These are phyloP conservation scores for Curvularia hawaiiensis DNA, from an alignment of 2,329 filamentous ascomycete genomes.

Conservation along the genomic window DNA sequence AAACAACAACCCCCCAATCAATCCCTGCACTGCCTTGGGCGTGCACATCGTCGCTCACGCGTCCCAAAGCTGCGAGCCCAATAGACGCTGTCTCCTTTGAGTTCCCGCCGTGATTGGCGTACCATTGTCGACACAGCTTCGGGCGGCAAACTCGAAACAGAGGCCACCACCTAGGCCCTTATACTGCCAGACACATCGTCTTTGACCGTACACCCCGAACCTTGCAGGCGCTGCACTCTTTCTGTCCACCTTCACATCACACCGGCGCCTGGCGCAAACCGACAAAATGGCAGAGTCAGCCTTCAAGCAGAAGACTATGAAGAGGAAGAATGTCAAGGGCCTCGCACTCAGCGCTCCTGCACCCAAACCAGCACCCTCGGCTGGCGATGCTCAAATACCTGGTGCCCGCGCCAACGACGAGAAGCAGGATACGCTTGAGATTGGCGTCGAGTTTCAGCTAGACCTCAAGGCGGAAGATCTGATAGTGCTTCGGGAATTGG, in stretches of 20 bases:
- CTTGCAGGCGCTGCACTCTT: conserved; percentile 10
- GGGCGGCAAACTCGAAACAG: conserved; percentile 46
- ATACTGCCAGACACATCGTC: conserved; percentile 17
- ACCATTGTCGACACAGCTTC: conserved; percentile 39
- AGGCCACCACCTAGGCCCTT: conserved; percentile 20
- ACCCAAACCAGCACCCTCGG: conserved; percentile 72
- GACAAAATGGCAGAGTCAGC: conserved; percentile 60
- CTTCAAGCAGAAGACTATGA: conserved; percentile 79
- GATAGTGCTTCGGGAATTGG: conserved; percentile 90
- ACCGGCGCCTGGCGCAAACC: conserved; percentile 26
- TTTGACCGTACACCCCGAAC: conserved; percentile 7
- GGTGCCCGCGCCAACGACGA: conserved; percentile 64
- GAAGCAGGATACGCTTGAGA: conserved; percentile 79
- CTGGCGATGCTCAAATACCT: conserved; percentile 69
- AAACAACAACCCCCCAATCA: conserved; percentile 24
- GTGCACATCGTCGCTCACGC: conserved; percentile 22
- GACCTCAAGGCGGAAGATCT: conserved; percentile 91
- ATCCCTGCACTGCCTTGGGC: conserved; percentile 23
- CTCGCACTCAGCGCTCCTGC: conserved; percentile 82
- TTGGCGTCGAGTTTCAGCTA: conserved; percentile 95
- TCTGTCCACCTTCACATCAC: conserved; percentile 10
- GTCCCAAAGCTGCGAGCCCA: conserved; percentile 43
- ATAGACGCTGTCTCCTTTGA: conserved; percentile 47
- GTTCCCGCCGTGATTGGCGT: conserved; percentile 46
- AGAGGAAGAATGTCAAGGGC: conserved; percentile 98